phyloP scores from a whole-genome alignment of 352 stramenopile genomes.

The Pythium grandisporangium region DNA sequence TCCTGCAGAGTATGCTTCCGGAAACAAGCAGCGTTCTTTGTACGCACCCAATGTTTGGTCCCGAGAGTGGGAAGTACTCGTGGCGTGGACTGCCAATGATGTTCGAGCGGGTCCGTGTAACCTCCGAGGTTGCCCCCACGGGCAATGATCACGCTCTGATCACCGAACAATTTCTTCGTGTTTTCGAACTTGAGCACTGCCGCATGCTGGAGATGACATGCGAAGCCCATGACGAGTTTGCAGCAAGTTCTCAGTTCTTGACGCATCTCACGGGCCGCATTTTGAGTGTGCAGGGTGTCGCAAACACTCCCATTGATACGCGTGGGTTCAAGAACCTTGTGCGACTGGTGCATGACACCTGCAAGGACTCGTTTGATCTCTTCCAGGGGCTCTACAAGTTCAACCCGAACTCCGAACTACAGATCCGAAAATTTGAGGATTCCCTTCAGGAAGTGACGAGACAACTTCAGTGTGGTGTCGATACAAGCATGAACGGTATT shows the following conservation, averaged over 20 bases:
- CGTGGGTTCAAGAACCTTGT: conserved; percentile 97
- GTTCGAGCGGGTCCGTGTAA: conserved; percentile 91
- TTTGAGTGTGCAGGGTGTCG: conserved; percentile 83
- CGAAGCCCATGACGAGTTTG: conserved; percentile 94
- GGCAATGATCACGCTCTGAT: conserved; percentile 49
- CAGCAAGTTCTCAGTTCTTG: conserved; percentile 97
- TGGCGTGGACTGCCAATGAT: conserved; percentile 95
- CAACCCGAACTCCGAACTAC: conserved; percentile 87
- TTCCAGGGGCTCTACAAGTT: conserved; percentile 98
- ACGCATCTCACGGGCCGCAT: conserved; percentile 97
- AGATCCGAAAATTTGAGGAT: conserved; percentile 72
- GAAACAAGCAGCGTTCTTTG: conserved; percentile 90
- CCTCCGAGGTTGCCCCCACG: no score
- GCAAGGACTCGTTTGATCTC: conserved; percentile 96
- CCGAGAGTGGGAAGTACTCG: conserved; percentile 92
- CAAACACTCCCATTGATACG: conserved; percentile 93
- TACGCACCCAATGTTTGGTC: conserved; percentile 98
- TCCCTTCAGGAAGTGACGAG: conserved; percentile 44
- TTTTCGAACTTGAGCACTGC: conserved; percentile 96
- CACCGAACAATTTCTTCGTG: conserved; percentile 90
- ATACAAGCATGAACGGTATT: no score
- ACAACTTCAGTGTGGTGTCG: conserved; percentile 31
- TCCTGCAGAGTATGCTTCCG: conserved; percentile 88
- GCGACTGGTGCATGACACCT: conserved; percentile 94
- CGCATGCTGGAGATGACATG: conserved; percentile 96